Conservation (phyloP, 371 early-diverging fungal genomes). For the Batrachochytrium dendrobatidis region DNA sequence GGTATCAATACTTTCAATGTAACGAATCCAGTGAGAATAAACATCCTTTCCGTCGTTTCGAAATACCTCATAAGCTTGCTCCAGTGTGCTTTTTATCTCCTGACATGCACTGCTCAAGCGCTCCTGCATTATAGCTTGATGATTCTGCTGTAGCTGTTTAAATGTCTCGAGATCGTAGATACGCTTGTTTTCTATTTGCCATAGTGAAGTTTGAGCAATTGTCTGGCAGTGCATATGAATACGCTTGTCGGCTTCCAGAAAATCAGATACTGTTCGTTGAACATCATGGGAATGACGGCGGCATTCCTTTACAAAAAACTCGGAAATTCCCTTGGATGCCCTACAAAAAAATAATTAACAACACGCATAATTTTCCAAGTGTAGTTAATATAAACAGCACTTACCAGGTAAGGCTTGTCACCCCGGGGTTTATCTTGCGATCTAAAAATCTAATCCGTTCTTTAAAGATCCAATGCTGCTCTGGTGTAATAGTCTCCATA, state of each 20-base stretch:
- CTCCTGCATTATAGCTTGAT: slow-evolving; percentile 27
- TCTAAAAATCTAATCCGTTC: slow-evolving; percentile 50
- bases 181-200: slow-evolving; percentile 44
- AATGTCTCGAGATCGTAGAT: slow-evolving; percentile 51
- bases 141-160: slow-evolving; percentile 30
- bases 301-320: slow-evolving; percentile 53
- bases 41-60: slow-evolving; percentile 46
- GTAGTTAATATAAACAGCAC: background rate
- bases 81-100: slow-evolving; percentile 34
- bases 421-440: slow-evolving; percentile 51
- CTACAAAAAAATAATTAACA: background rate
- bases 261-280: slow-evolving; percentile 43
- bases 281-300: slow-evolving; percentile 44
- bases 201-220: slow-evolving; percentile 41
- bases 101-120: slow-evolving; percentile 33
- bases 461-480: slow-evolving; percentile 41
- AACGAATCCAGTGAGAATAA: slow-evolving; percentile 38
- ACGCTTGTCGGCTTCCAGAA: slow-evolving; percentile 31
- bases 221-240: slow-evolving; percentile 34
- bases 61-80: slow-evolving; percentile 38
- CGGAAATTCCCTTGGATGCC: slow-evolving; percentile 49
- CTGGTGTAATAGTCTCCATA: slow-evolving; percentile 39
- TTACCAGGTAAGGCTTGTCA: slow-evolving; percentile 43
- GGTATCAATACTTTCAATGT: slow-evolving; percentile 39
- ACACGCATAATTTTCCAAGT: background rate